These are phyloP conservation scores for Anacardium occidentale DNA, from an alignment of 345 rosid genomes.

Conservation along the genomic window DNA sequence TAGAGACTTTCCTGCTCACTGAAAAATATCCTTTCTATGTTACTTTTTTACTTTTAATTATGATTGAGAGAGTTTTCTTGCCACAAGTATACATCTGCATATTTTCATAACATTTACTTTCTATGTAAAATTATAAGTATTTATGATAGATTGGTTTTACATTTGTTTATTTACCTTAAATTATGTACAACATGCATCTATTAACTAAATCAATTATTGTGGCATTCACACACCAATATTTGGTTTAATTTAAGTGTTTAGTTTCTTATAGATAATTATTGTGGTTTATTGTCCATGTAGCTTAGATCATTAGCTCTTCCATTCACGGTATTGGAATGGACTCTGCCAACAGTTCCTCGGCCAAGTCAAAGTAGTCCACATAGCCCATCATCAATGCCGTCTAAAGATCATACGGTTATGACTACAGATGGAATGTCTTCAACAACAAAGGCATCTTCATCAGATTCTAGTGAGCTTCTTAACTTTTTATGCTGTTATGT, in stretches of 20 bases:
- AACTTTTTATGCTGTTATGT: slow-evolving; percentile 16
- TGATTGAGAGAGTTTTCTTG: slow-evolving; percentile 1
- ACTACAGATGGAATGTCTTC: slow-evolving; percentile 52
- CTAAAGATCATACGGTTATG: slow-evolving; percentile 32
- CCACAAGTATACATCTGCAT: not conserved
- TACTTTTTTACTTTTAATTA: not conserved
- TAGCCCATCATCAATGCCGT: slow-evolving; percentile 41
- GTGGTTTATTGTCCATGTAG: slow-evolving; percentile 61
- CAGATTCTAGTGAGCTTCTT: slow-evolving; percentile 69
- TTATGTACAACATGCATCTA: not conserved
- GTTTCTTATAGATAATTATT: slow-evolving; percentile 36
- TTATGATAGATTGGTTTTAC: not conserved
- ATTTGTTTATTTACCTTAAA: not conserved
- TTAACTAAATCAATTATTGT: slow-evolving; percentile 9
- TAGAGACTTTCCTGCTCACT: not conserved
- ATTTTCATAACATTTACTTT: not conserved
- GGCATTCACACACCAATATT: not conserved
- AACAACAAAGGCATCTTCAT: slow-evolving; percentile 41
- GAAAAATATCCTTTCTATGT: not conserved
- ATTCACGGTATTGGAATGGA: slow-evolving; percentile 99
- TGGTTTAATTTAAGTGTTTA: slow-evolving; percentile 14
- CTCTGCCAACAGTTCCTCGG: slow-evolving; percentile 94
- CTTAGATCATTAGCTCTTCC: slow-evolving; percentile 99
- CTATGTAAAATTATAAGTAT: not conserved
- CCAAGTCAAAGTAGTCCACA: slow-evolving; percentile 54